These are phyloP conservation scores for Hippophae gyantsensis DNA, from an alignment of 306 rosid genomes.

Conservation along the genomic window DNA sequence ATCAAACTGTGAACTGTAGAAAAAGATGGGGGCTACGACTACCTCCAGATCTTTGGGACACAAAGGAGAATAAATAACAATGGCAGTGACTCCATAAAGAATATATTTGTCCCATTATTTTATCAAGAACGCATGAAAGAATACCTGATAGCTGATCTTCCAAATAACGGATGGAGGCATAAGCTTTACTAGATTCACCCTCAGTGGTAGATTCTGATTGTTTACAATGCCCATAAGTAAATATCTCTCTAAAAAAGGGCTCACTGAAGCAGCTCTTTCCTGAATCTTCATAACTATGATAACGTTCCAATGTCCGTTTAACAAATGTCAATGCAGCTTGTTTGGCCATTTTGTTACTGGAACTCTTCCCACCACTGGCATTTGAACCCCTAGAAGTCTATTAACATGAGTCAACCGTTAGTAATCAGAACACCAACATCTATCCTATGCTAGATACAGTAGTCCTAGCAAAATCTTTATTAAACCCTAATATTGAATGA, in stretches of 20 bases:
- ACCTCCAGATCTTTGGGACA: slow-evolving; percentile 6
- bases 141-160: slow-evolving; percentile 59
- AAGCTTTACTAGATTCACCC: slow-evolving; percentile 57
- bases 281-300: slow-evolving; percentile 69
- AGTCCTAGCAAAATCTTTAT: no score
- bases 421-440: slow-evolving; percentile 13
- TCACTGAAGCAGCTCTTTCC: slow-evolving; percentile 90
- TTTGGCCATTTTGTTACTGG: slow-evolving; percentile 80
- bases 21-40: neutral
- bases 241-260: slow-evolving; percentile 56
- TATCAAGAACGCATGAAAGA: slow-evolving; percentile 15
- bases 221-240: slow-evolving; percentile 44
- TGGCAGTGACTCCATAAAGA: slow-evolving; percentile 2
- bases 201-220: slow-evolving; percentile 41
- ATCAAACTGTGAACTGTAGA: neutral
- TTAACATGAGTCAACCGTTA: slow-evolving; percentile 19
- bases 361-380: slow-evolving; percentile 72
- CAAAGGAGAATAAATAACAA: slow-evolving; percentile 10
- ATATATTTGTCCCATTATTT: slow-evolving; percentile 8
- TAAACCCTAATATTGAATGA: neutral
- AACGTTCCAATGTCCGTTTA: slow-evolving; percentile 72
- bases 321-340: slow-evolving; percentile 74
- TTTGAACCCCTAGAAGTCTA: slow-evolving; percentile 73
- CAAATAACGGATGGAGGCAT: slow-evolving; percentile 44
- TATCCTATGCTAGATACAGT: no score